phyloP scores from a whole-genome alignment of 192 early-diverging fungal species.

The Spizellomyces punctatus region DNA sequence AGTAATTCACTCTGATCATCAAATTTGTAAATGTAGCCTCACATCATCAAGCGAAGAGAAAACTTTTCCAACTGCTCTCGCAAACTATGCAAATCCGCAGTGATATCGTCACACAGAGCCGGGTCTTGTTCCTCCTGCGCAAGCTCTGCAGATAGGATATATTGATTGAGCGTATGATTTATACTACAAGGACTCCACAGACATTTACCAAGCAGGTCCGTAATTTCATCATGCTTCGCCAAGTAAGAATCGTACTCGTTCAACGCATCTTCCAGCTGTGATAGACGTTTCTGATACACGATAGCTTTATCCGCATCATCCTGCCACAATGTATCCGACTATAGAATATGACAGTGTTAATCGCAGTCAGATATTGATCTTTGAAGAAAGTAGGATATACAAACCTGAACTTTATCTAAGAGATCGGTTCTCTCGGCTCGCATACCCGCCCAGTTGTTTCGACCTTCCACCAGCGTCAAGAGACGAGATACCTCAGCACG shows the following conservation, averaged over 20 bases:
- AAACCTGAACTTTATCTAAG: slow-evolving; percentile 29
- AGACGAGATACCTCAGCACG: not conserved
- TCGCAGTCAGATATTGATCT: not conserved
- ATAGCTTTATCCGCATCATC: slow-evolving; percentile 43
- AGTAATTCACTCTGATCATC: not conserved
- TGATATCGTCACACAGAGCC: slow-evolving; percentile 33
- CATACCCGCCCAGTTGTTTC: slow-evolving; percentile 31
- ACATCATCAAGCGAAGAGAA: slow-evolving; percentile 50
- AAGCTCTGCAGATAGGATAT: slow-evolving; percentile 19
- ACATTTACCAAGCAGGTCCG: slow-evolving; percentile 28
- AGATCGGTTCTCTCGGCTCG: slow-evolving; percentile 2
- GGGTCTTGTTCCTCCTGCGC: slow-evolving; percentile 47
- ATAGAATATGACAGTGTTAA: not conserved
- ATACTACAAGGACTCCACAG: not conserved
- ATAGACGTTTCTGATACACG: slow-evolving; percentile 37
- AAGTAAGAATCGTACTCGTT: slow-evolving; percentile 31
- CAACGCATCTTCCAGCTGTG: slow-evolving; percentile 34
- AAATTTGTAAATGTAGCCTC: not conserved
- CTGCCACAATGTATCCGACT: slow-evolving; percentile 37
- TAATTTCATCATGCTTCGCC: slow-evolving; percentile 23
- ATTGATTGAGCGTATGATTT: not conserved
- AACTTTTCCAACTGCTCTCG: slow-evolving; percentile 36
- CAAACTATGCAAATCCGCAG: slow-evolving; percentile 36
- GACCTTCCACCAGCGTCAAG: slow-evolving; percentile 14
- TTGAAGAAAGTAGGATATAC: not conserved